These are phyloP conservation scores for Camptophora hylomeconis DNA, from an alignment of 2,329 filamentous ascomycete genomes.

Conservation along the genomic window DNA sequence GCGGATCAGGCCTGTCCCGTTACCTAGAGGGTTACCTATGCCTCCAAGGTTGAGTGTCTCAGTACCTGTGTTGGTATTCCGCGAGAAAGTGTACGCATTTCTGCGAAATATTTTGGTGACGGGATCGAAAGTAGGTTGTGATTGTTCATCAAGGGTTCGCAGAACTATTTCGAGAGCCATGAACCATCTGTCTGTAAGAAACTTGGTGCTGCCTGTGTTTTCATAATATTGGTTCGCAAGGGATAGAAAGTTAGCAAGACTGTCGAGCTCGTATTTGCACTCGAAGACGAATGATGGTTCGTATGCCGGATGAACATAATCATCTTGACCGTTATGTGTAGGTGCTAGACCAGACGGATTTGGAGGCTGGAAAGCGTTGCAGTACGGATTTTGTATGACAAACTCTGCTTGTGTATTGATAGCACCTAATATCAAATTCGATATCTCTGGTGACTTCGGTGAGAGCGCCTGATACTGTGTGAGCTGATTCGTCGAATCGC, in stretches of 20 bases:
- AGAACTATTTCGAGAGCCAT: conserved; percentile 63
- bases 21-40: conserved; percentile 80
- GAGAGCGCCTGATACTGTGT: conserved; percentile 78
- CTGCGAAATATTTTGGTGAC: conserved; percentile 49
- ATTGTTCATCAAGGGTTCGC: conserved; percentile 63
- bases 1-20: conserved; percentile 70
- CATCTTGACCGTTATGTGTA: conserved; percentile 67
- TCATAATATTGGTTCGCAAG: conserved; percentile 77
- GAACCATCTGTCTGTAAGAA: conserved; percentile 67
- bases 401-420: conserved; percentile 96
- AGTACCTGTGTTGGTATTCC: conserved; percentile 66
- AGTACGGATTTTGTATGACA: conserved; percentile 88
- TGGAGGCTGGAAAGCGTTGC: conserved; percentile 95
- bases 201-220: conserved; percentile 63
- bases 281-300: conserved; percentile 82
- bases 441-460: conserved; percentile 65
- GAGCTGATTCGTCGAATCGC: conserved; percentile 83
- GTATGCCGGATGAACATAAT: conserved; percentile 74
- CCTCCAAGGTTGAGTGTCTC: conserved; percentile 77
- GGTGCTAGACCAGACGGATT: conserved; percentile 62
- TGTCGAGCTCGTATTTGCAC: conserved; percentile 98
- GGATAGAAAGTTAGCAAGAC: conserved; percentile 78
- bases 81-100: conserved; percentile 81
- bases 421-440: conserved; percentile 72
- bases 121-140: conserved; percentile 64